A percentile compares a stretch with the other conserved stretches of the same genome.
Evolutionary conservation across 2,329 filamentous ascomycete genomes (phyloP).

Genomic region (Nannizzia gypsea): DNA sequence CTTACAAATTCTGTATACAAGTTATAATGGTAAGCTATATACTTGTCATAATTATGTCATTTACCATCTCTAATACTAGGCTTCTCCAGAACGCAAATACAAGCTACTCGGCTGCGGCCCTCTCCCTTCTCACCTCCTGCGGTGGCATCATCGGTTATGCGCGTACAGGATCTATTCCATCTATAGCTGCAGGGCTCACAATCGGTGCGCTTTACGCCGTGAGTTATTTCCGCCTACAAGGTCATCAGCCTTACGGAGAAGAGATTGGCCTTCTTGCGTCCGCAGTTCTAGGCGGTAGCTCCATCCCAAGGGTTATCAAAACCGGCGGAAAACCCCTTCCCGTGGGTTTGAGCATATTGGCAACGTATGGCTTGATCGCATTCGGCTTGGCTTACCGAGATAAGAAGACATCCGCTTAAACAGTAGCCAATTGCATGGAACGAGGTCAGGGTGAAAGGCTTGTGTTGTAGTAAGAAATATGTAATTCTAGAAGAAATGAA

Average conservation of each 20-base stretch:
- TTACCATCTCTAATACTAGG: neutral
- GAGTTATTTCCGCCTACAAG: constrained; percentile 67
- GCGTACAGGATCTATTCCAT: constrained; percentile 74
- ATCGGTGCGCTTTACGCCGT: constrained; percentile 71
- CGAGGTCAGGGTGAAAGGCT: neutral
- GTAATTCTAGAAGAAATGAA: neutral
- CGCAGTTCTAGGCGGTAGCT: constrained; percentile 67
- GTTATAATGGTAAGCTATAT: neutral
- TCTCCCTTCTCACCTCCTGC: constrained; percentile 70
- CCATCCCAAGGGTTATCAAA: constrained; percentile 76
- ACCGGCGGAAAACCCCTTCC: constrained; percentile 69
- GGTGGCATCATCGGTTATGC: constrained; percentile 82
- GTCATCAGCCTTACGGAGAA: constrained; percentile 66
- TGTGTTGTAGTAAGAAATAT: neutral
- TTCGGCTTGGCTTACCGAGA: constrained; percentile 59
- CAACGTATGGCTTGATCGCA: constrained; percentile 63
- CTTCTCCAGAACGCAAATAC: constrained; percentile 14
- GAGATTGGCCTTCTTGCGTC: constrained; percentile 85
- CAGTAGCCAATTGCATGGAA: neutral
- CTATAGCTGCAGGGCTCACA: constrained; percentile 68
- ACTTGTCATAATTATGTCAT: neutral
- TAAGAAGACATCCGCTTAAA: constrained; percentile 18
- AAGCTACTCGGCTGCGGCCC: constrained; percentile 56
- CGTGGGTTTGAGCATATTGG: constrained; percentile 63
- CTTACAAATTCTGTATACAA: neutral